These are phyloP conservation scores for Aphanomyces euteiches DNA, from an alignment of 352 stramenopile species.

Conservation along the genomic window DNA sequence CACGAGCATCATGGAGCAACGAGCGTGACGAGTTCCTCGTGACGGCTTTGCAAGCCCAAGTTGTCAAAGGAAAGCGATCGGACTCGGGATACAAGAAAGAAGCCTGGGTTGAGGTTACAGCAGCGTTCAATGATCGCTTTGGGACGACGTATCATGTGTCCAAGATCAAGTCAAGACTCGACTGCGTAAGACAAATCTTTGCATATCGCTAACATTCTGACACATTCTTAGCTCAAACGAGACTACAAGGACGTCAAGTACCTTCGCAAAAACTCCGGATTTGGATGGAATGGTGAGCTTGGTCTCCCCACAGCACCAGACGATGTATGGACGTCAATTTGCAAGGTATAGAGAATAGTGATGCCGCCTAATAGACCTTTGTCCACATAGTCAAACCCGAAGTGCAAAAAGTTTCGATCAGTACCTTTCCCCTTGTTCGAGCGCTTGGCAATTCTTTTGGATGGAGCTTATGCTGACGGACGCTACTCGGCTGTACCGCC, in stretches of 20 bases:
- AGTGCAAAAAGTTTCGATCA: constrained; percentile 7
- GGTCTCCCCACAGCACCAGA: background rate
- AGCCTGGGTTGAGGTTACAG: constrained; percentile 6
- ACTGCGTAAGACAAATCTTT: too few relatives aligned
- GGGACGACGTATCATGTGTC: too few relatives aligned
- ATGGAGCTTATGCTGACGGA: constrained; percentile 6
- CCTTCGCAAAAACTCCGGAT: constrained; percentile 11
- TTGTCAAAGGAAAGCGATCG: background rate
- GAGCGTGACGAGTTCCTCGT: constrained; percentile 5
- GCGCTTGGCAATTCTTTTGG: background rate
- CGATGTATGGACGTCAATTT: constrained; percentile 4
- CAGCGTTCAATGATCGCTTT: background rate
- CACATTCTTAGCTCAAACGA: too few relatives aligned
- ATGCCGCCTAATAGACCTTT: background rate
- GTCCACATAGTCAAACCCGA: constrained; percentile 8
- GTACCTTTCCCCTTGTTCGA: constrained; percentile 6
- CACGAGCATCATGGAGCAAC: background rate
- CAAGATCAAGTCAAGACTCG: too few relatives aligned
- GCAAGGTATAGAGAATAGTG: constrained; percentile 9
- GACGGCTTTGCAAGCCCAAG: background rate
- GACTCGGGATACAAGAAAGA: constrained; percentile 3
- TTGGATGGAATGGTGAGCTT: constrained; percentile 8
- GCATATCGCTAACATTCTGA: too few relatives aligned
- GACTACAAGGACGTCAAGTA: constrained; percentile 4
- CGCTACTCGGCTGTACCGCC: background rate